Evolutionary conservation across 768 basidiomycete species (phyloP), one percentile per base, ranked within the genome.

Genomic region (Phylloporus sp.): DNA sequence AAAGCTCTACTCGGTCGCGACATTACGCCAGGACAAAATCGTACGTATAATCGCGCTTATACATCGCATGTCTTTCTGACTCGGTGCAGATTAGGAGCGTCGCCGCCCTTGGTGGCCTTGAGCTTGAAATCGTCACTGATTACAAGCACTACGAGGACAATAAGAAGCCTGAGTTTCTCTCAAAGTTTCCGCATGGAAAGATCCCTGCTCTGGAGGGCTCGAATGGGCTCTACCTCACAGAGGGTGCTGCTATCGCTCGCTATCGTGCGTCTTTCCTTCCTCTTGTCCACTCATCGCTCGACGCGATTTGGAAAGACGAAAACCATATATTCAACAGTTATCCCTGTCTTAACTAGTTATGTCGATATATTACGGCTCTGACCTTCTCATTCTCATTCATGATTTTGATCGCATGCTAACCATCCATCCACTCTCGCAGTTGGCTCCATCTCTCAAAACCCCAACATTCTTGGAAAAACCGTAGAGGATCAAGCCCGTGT

Each of bases 101-200:
- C 46, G 86, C 82, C 54, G 85, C 85, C 23, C 67, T 79, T 12
- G 81, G 70, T 36, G 84, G 81, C 32, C 61, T 88, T 54, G 75
- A 80, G 43, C 56, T 89, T 50, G 78, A 82, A 52, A 53, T 76
- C 46, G 78, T 80, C 15, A 70, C 72, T 18, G 62, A 58, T 49
- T 88, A 87, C 67, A 75, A 73, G 49, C 84, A 86, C 67, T 72
- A 68, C 53, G 76, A 82, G 59, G 79, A 80, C 64, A 90, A 90
- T 76, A 80, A 80, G 66, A 81, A 80, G 63, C 78, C 85, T 0
- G 85, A 83, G 28, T 91, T 84, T 70, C 66, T 81, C 42, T 66
- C 73, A 53, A 92, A 93, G 71, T 94, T 91, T 71, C 82, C 86
- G 45, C 78, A 77, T 52, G 86, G 88, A 50, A 91, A 92, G 76